These are phyloP conservation scores for Rhodomyrtus tomentosa DNA, from an alignment of 345 rosid genomes.

Conservation along the genomic window DNA sequence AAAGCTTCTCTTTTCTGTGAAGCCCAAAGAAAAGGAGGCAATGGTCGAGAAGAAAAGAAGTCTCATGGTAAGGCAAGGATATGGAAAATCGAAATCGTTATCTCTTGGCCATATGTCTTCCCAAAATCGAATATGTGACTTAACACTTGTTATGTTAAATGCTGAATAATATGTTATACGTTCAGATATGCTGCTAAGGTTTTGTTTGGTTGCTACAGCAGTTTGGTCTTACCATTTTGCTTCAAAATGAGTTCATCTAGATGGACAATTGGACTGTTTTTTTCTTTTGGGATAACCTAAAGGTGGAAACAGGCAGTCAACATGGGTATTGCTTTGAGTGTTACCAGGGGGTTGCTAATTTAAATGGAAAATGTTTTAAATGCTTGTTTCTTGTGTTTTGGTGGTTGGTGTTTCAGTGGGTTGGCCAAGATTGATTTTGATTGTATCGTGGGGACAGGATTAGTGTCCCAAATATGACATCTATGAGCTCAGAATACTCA, in stretches of 20 bases:
- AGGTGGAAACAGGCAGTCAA: not conserved
- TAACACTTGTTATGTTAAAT: not conserved
- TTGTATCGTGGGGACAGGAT: not conserved
- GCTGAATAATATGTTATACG: not conserved
- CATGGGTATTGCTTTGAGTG: not conserved
- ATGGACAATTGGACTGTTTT: not conserved
- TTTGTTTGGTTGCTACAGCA: not conserved
- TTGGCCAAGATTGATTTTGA: not conserved
- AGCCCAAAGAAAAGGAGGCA: conserved; percentile 71
- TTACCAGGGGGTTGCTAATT: not conserved
- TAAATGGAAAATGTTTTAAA: not conserved
- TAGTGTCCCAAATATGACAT: not conserved
- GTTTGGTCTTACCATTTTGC: not conserved
- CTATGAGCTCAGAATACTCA: not conserved
- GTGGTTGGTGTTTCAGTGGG: not conserved
- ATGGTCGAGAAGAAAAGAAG: conserved; percentile 59
- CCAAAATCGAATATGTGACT: not conserved
- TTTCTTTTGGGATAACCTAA: not conserved
- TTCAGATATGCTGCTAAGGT: not conserved
- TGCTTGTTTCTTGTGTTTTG: not conserved
- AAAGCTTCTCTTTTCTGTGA: conserved; percentile 73
- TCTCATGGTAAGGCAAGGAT: conserved; percentile 51
- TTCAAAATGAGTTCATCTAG: not conserved
- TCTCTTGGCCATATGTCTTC: not conserved
- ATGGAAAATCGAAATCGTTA: not conserved